These are phyloP conservation scores for Heimioporus sp. DNA, from an alignment of 768 basidiomycete genomes.

Conservation along the genomic window DNA sequence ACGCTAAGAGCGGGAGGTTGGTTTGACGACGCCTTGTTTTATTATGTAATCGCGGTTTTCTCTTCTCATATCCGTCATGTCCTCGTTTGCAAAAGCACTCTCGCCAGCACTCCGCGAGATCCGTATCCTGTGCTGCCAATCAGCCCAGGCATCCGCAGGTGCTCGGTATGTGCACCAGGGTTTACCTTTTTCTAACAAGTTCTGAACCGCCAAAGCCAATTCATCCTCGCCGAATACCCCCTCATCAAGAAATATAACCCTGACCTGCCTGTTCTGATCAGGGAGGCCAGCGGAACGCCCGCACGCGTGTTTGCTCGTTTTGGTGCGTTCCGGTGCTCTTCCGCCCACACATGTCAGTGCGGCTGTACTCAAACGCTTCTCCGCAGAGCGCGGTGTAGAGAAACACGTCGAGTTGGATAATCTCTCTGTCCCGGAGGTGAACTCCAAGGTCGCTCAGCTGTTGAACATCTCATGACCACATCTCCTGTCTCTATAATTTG, in stretches of 20 bases:
- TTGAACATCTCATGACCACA: constrained; percentile 34
- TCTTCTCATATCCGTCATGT: constrained; percentile 42
- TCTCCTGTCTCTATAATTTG: not conserved
- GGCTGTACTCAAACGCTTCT: constrained; percentile 14
- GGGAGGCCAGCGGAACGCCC: constrained; percentile 77
- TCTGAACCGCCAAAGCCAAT: constrained; percentile 53
- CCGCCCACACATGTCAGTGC: not conserved
- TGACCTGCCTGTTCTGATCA: constrained; percentile 79
- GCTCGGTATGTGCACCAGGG: constrained; percentile 54
- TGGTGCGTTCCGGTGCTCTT: constrained; percentile 49
- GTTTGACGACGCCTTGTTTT: constrained; percentile 17
- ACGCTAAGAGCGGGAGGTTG: constrained; percentile 14
- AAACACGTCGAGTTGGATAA: constrained; percentile 79
- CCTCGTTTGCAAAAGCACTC: constrained; percentile 66
- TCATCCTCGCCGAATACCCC: constrained; percentile 73
- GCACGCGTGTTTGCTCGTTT: constrained; percentile 84
- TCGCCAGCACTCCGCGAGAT: constrained; percentile 80
- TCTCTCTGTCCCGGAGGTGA: constrained; percentile 68
- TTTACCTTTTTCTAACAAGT: not conserved
- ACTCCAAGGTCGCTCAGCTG: constrained; percentile 65
- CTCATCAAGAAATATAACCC: constrained; percentile 80
- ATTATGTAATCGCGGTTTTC: constrained; percentile 18
- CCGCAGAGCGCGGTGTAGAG: constrained; percentile 74
- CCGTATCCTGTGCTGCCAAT: constrained; percentile 78
- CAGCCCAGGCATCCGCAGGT: constrained; percentile 71